phyloP scores from a whole-genome alignment of 2,329 filamentous ascomycete genomes.

The Nothopassalora personata region DNA sequence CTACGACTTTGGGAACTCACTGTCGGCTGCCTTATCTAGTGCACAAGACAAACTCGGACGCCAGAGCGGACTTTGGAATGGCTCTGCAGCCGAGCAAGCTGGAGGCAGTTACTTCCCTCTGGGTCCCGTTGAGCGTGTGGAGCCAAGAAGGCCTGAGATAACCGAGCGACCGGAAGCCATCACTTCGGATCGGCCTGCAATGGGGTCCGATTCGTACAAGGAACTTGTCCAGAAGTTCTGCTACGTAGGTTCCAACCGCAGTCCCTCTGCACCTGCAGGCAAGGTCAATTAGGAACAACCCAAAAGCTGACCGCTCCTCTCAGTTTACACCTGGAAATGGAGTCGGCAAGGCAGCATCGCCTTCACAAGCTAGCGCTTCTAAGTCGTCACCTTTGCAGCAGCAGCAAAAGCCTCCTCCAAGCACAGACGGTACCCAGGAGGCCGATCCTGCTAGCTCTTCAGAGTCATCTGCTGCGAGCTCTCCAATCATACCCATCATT shows the following conservation, averaged over 20 bases:
- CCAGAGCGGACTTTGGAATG: constrained; percentile 44
- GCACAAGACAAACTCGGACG: constrained; percentile 61
- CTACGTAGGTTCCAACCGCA: constrained; percentile 76
- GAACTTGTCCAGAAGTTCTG: constrained; percentile 99
- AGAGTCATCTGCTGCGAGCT: constrained; percentile 22
- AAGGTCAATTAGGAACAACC: constrained; percentile 21
- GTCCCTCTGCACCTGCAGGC: constrained; percentile 27
- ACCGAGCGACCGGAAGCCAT: constrained; percentile 48
- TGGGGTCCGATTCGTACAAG: constrained; percentile 86
- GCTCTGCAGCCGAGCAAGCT: constrained; percentile 36
- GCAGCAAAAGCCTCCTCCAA: constrained; percentile 1
- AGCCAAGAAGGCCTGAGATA: constrained; percentile 25
- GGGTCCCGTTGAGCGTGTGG: constrained; percentile 32
- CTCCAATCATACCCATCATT: constrained; percentile 15
- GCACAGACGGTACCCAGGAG: constrained; percentile 19
- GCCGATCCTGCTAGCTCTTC: constrained; percentile 13
- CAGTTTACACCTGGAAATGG: constrained; percentile 33
- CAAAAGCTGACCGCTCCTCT: constrained; percentile 29
- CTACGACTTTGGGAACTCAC: constrained; percentile 93
- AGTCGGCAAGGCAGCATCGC: constrained; percentile 22
- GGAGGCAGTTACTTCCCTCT: constrained; percentile 34
- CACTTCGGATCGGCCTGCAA: constrained; percentile 59
- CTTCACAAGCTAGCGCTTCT: constrained; percentile 4
- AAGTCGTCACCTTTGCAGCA: constrained; percentile 3
- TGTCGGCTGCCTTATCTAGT: constrained; percentile 73